Evolutionary conservation across 192 early-diverging fungal genomes (phyloP).

Genomic region (Coemansia sp.): DNA sequence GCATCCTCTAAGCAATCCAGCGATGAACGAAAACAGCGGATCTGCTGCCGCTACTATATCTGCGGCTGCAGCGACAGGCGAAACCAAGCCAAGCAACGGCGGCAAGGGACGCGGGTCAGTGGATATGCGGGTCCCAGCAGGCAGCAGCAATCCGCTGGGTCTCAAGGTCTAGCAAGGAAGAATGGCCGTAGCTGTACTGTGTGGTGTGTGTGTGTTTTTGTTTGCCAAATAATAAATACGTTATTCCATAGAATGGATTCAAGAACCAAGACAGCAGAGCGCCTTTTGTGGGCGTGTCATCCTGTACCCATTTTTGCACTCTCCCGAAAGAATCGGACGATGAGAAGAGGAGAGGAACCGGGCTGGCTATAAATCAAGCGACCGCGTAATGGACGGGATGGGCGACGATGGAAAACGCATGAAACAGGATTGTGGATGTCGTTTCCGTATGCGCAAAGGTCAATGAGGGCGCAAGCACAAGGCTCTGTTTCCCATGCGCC

Average conservation of each 20-base stretch:
- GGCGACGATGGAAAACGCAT: too few species aligned
- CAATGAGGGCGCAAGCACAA: background rate
- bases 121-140: conserved; percentile 40
- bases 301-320: background rate
- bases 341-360: background rate
- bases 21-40: conserved; percentile 7
- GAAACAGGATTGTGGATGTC: too few species aligned
- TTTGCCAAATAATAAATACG: too few species aligned
- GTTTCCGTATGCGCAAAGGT: too few species aligned
- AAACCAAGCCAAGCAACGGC: conserved; percentile 1
- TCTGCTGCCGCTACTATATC: background rate
- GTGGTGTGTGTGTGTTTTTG: too few species aligned
- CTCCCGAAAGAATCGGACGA: too few species aligned
- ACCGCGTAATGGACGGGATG: too few species aligned
- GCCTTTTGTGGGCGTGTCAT: too few species aligned
- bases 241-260: too few species aligned
- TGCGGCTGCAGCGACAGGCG: conserved; percentile 9
- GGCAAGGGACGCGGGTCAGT: conserved; percentile 17
- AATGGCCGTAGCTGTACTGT: too few species aligned
- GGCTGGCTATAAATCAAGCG: too few species aligned
- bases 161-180: conserved; percentile 21
- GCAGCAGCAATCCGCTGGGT: conserved; percentile 35
- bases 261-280: too few species aligned
- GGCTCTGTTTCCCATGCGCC: background rate
- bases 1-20: background rate